Base-by-base conservation (phyloP, 2,329 filamentous ascomycete genomes). In the Aspergillus sp. region DNA sequence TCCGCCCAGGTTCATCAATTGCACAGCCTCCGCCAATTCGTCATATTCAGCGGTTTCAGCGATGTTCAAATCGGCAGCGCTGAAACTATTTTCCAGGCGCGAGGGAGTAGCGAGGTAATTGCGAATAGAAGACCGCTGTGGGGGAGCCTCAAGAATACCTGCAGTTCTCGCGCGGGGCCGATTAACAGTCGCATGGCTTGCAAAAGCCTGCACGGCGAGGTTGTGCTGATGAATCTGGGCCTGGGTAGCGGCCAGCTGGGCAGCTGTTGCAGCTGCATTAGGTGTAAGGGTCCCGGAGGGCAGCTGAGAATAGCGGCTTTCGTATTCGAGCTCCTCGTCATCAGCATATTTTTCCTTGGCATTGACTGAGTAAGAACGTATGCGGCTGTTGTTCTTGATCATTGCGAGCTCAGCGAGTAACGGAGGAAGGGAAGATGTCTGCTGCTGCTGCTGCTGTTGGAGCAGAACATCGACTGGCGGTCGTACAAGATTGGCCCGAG, bases 321-420 rank as follows among this genome's bases (percentile, higher is more conserved):
- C 76, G 63, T 91, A 92, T 17, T 91, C 89, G 63, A 93, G 90
- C 28, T 93, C 90, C 56, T 96, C 93, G 51, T 92, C 90, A 70
- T 96, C 92, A 2, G 91, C 93, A 71, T 98, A 98, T 76, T 95
- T 96, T 76, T 98, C 94, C 78, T 96, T 97, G 59, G 96, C 96
- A 77, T 99, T 99, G 67, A 99, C 95, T 0, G 95, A 99, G 77
- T 97, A 98, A 1, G 95, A 99, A 51, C 95, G 89, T 83, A 98
- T 96, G 56, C 95, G 88, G 76, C 91, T 98, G 69, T 91, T 91
- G 74, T 87, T 91, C 66, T 89, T 90, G 67, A 92, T 85, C 74
- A 91, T 89, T 64, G 89, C 88, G 63, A 94, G 82, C 71, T 91
- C 91, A 49, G 90, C 89, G 38, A 94, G 83, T 66, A 92, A 90